Evolutionary conservation across 1,139 yeast species (phyloP), one percentile per base, ranked within the genome.

Genomic region (Blastobotrys buckinghamii): DNA sequence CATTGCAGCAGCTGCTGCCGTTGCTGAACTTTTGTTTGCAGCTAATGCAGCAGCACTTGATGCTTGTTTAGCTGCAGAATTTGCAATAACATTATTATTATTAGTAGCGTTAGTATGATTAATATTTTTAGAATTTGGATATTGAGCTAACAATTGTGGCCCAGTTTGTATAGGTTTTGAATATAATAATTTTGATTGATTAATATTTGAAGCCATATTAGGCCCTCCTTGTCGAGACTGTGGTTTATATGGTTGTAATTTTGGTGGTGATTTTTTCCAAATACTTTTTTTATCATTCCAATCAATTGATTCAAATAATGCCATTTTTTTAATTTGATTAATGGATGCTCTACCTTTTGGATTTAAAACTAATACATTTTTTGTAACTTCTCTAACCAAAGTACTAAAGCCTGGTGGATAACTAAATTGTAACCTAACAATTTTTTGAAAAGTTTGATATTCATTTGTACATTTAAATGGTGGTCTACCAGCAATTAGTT

Each of bases 391-490:
- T 42, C 86, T 72, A 1, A 87, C 78, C 4, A 87, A 76, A 53
- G 79, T 69, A 6, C 96, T 95, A 56, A 81, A 79, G 1, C 85
- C 85, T 0, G 90, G 86, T 17, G 89, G 82, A 61, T 85, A 89
- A 2, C 87, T 78, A 66, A 81, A 94, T 55, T 90, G 94, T 33
- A 84, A 77, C 60, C 82, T 82, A 59, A 88, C 84, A 57, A 94
- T 89, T 63, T 90, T 89, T 62, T 94, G 97, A 66, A 94, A 94
- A 0, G 97, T 92, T 50, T 87, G 74, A 62, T 89, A 94, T 66
- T 94, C 98, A 48, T 95, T 92, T n/a, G 84, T 73, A 0, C 96
- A 98, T 63, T 90, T 92, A 70, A 94, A 94, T 10, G 99, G 98
- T 0, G 98, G 98, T 48, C 78, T 77, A 1, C 98, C 98, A 20